Evolutionary conservation across 441 rosid species (phyloP).

Genomic region (Melastoma candidum): DNA sequence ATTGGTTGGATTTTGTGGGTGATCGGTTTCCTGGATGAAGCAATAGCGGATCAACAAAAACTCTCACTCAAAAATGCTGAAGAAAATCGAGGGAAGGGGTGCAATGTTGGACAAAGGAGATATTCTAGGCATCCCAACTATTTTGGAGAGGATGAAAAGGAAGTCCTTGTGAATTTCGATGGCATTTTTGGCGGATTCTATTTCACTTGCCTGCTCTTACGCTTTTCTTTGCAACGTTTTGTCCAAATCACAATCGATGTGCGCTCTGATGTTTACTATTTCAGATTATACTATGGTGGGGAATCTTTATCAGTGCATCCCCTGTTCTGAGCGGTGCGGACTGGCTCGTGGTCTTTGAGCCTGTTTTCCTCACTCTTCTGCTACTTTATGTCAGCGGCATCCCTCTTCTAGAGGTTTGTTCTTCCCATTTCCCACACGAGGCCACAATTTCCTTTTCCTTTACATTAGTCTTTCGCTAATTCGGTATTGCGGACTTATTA

Average conservation of each 20-base stretch:
- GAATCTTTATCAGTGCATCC: conserved; percentile 61
- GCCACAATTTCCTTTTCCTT: not conserved
- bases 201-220: too few species aligned
- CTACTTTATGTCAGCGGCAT: conserved; percentile 87
- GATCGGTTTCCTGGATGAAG: conserved; percentile 54
- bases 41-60: conserved; percentile 81
- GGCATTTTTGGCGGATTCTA: not conserved
- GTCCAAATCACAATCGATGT: not conserved
- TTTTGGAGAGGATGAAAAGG: conserved; percentile 67
- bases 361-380: conserved; percentile 67
- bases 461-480: not conserved
- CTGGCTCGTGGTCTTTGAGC: conserved; percentile 83
- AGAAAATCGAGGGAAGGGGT: conserved; percentile 80
- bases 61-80: conserved; percentile 59
- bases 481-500: too few species aligned
- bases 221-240: too few species aligned
- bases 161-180: conserved; percentile 6
- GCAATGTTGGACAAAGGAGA: conserved; percentile 73
- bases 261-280: too few species aligned
- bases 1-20: conserved; percentile 87
- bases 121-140: conserved; percentile 92
- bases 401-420: conserved; percentile 82
- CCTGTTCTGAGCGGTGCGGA: conserved; percentile 65
- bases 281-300: conserved; percentile 96
- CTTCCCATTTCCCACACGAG: conserved; percentile 4